These are phyloP conservation scores for Talaromyces islandicus DNA, from an alignment of 2,329 filamentous ascomycete species.

Conservation along the genomic window DNA sequence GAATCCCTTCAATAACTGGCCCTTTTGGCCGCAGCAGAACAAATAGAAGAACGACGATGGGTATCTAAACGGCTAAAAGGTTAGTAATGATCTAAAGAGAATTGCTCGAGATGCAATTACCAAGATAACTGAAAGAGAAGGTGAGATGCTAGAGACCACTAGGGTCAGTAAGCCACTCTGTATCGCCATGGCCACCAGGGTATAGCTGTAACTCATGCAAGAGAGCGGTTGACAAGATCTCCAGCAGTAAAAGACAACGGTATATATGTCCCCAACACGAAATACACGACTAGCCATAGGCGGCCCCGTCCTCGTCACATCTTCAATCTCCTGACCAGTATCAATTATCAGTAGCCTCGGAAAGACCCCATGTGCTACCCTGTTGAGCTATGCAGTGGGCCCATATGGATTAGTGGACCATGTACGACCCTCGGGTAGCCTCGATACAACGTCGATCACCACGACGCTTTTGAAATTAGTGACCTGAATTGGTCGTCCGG, in stretches of 20 bases:
- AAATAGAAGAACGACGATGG: conserved; percentile 14
- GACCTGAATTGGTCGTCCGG: neutral
- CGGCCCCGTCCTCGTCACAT: neutral
- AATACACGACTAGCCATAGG: neutral
- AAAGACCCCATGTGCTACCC: neutral
- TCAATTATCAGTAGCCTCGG: neutral
- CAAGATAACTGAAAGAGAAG: conserved; percentile 1
- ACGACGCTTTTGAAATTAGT: neutral
- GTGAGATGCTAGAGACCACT: neutral
- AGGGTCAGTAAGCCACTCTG: neutral
- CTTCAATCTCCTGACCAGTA: neutral
- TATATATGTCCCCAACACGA: neutral
- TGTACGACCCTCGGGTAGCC: neutral
- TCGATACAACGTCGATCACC: neutral
- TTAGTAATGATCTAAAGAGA: neutral
- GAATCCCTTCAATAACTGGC: conserved; percentile 15
- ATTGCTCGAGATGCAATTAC: conserved; percentile 2
- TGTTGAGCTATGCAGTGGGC: neutral
- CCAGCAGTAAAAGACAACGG: neutral
- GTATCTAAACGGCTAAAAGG: conserved; percentile 10
- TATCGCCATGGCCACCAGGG: conserved; percentile 13
- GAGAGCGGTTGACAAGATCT: neutral
- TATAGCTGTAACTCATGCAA: conserved; percentile 22
- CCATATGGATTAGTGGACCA: neutral
- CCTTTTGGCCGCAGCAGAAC: conserved; percentile 14